Conservation (phyloP, 345 rosid genomes). For the Eucalyptus globulus region DNA sequence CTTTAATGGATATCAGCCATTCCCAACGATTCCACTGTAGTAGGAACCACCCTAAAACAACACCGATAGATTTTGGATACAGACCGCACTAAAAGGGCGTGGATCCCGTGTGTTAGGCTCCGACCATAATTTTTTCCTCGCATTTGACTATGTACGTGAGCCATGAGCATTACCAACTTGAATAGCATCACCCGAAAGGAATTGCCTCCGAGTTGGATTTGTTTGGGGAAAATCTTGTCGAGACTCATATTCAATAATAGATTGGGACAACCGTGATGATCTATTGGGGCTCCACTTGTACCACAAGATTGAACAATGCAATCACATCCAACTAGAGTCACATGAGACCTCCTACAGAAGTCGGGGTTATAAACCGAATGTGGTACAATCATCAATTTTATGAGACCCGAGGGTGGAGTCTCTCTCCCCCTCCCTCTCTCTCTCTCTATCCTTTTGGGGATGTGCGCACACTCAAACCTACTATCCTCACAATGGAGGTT, state of each 20-base stretch:
- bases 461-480: accelerated
- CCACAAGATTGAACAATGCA: not conserved
- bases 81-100: not conserved
- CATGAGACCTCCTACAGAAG: not conserved
- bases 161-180: not conserved
- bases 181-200: not conserved
- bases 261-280: not conserved
- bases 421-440: not conserved
- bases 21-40: not conserved
- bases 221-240: not conserved
- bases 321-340: not conserved
- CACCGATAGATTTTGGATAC: not conserved
- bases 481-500: accelerated
- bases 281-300: not conserved
- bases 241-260: not conserved
- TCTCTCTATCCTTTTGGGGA: not conserved
- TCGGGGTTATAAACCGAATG: not conserved
- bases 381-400: not conserved
- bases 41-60: not conserved
- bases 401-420: not conserved
- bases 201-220: not conserved
- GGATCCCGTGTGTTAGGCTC: not conserved
- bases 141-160: not conserved
- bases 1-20: not conserved
- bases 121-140: not conserved